Base-by-base conservation (phyloP, 768 basidiomycete genomes). In the Piloderma croceum region DNA sequence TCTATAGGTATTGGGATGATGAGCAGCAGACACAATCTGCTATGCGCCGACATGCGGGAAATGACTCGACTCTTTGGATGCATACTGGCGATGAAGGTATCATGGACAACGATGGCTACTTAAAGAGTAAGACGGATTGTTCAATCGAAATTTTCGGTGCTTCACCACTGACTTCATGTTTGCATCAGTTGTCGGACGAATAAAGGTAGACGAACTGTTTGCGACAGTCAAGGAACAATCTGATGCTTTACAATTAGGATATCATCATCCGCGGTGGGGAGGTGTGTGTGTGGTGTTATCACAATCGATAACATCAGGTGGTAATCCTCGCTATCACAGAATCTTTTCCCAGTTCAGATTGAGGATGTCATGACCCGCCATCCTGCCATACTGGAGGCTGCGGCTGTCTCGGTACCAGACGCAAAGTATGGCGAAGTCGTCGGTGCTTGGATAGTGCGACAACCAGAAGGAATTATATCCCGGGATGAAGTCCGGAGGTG, bases 181-280 rank as follows among this genome's bases (percentile, higher is more conserved):
- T 36, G 17, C 31, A 6, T 5, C 36, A 90, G 87, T 90, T 41
- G 85, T 88, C 34, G 81, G 86, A 33, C 69, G 87, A 43, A 81
- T 79, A 40, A 90, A 90, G 73, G 81, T 80, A 48, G n/a, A n/a
- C n/a, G 58, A 46, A 29, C 27, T 29, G 9, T 15, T 29, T 29
- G 9, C 10, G 27, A 29, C 27, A 15, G 27, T 9, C 15, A 29
- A 9, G 9, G 27, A 9, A 29, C 9, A 15, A 29, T 29, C 27
- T 15, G 9, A 9, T 15, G 27, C 15, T 9, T 15, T 29, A n/a
- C 15, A 15, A 15, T 6, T 40, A 83, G 77, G 88, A 90, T 56
- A 76, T 90, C 38, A 88, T 90, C 49, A 90, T 90, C 47, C 81
- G 88, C 15, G 88, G 86, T 13, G 88, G 88, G 46, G 88, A 90